Conservation (phyloP, 805 yeast genomes). For the Torulaspora franciscae region DNA sequence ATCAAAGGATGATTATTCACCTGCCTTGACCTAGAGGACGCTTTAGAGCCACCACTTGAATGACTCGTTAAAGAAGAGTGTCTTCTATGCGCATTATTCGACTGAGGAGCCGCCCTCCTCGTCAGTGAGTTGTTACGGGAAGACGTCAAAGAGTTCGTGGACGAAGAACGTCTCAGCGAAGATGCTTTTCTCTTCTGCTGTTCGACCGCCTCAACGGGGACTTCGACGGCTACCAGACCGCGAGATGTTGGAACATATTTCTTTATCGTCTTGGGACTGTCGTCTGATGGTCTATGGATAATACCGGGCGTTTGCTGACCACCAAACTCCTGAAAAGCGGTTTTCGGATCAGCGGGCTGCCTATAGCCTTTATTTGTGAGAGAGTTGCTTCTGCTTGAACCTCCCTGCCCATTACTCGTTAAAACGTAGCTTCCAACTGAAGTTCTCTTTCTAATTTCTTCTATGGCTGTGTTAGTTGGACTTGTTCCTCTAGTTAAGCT, state of each 20-base stretch:
- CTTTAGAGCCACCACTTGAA: not conserved
- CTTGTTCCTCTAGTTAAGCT: slow-evolving; percentile 1
- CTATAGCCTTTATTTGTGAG: slow-evolving; percentile 1
- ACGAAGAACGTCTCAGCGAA: slow-evolving; percentile 15
- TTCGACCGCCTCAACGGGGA: slow-evolving; percentile 43
- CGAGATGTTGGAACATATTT: slow-evolving; percentile 70
- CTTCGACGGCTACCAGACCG: slow-evolving; percentile 66
- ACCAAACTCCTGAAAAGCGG: slow-evolving; percentile 35
- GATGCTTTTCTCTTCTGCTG: slow-evolving; percentile 16
- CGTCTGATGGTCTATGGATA: slow-evolving; percentile 27
- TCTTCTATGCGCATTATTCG: slow-evolving; percentile 12
- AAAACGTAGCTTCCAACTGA: slow-evolving; percentile 2
- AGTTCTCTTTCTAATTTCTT: slow-evolving; percentile 7
- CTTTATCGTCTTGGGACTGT: slow-evolving; percentile 46
- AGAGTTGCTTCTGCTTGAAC: slow-evolving; percentile 11
- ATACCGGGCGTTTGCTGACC: slow-evolving; percentile 30
- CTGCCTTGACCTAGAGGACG: not conserved
- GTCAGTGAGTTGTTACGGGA: slow-evolving; percentile 10
- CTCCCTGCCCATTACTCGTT: slow-evolving; percentile 1
- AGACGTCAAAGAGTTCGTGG: slow-evolving; percentile 10
- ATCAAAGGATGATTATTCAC: slow-evolving; percentile 15
- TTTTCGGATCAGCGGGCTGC: slow-evolving; percentile 26
- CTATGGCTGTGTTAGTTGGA: slow-evolving; percentile 5
- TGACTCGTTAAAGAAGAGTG: slow-evolving; percentile 11
- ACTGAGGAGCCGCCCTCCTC: slow-evolving; percentile 12